These are phyloP conservation scores for Aspergillus tanneri DNA, from an alignment of 2,329 filamentous ascomycete genomes.

Conservation along the genomic window DNA sequence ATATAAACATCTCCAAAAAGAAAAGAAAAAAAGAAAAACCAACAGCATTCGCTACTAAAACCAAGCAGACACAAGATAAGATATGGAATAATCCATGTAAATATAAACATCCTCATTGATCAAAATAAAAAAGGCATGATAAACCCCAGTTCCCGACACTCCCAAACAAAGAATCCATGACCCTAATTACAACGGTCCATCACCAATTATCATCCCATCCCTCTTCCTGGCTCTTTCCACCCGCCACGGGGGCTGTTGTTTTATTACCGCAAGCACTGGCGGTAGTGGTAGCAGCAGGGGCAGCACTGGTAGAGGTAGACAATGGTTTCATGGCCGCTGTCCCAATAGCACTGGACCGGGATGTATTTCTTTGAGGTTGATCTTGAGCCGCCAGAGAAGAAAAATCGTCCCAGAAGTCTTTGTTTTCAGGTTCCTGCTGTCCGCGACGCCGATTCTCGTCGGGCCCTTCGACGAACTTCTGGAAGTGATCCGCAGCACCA, in stretches of 20 bases:
- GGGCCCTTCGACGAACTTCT: conserved; percentile 80
- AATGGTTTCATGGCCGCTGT: conserved; percentile 66
- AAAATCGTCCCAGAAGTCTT: conserved; percentile 92
- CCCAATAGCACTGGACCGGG: conserved; percentile 54
- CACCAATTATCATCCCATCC: conserved; percentile 56
- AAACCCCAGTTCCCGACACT: neutral
- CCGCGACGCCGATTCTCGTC: conserved; percentile 50
- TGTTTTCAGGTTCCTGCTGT: conserved; percentile 62
- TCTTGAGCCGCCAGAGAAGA: conserved; percentile 58
- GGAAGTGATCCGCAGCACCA: conserved; percentile 76
- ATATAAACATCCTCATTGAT: neutral
- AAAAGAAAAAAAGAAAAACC: no score
- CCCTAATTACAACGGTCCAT: conserved; percentile 3
- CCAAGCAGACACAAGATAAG: neutral
- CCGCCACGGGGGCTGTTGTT: conserved; percentile 16
- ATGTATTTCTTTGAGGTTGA: conserved; percentile 30
- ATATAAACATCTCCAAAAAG: no score
- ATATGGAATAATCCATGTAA: neutral
- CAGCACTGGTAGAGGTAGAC: conserved; percentile 25
- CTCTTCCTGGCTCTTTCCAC: conserved; percentile 54
- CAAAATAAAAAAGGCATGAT: no score
- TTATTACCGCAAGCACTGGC: conserved; percentile 20
- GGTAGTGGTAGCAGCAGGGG: conserved; percentile 14
- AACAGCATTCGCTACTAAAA: no score
- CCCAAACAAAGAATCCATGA: neutral